Base-by-base conservation (phyloP, 1,139 yeast genomes). In the Schwanniomyces etchellsii region DNA sequence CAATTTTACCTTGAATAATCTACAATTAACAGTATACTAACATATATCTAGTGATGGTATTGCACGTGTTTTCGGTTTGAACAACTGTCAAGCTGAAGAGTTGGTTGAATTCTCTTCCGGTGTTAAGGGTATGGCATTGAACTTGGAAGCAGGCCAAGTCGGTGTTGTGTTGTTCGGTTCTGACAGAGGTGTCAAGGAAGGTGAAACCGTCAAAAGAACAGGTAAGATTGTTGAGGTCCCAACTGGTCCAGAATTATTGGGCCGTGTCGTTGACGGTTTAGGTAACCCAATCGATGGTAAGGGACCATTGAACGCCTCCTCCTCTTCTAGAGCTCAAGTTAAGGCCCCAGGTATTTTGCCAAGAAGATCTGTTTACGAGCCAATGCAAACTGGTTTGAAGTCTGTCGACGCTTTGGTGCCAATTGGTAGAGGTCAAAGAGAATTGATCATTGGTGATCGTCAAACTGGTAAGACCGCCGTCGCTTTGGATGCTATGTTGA, bases 271-370 rank as follows among this genome's bases (percentile, higher is more conserved):
- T 54, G 98, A 91, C 62, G 98, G 98, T 63, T 78, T 93, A 60
- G 98, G 99, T 78, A 79, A 79, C 81, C 96, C 98, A 72, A 91
- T 91, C 57, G 99, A 93, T 65, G 99, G 97, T 73, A 93, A 91
- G 78, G 99, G 98, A 48, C 98, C 98, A 68, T 77, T 91, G 59
- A 81, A 84, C 60, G 75, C 94, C 56, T 78, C 77, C 57, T 77
- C 81, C 56, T 73, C 81, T 57, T 74, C 94, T 58, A 85, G 95
- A 78, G 97, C 97, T 55, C 96, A 91, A 78, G 85, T 89, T 55
- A 91, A 91, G 80, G 99, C 98, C 52, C 99, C 98, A 69, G 99
- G 99, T 80, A 93, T 93, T 61, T 81, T 93, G 69, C 98, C 98
- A 77, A 89, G 99, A 81, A 84, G 82, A 59, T 88, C 97, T 43